These are phyloP conservation scores for Protea cynaroides DNA, from an alignment of 164 flowering plant genomes.

Conservation along the genomic window DNA sequence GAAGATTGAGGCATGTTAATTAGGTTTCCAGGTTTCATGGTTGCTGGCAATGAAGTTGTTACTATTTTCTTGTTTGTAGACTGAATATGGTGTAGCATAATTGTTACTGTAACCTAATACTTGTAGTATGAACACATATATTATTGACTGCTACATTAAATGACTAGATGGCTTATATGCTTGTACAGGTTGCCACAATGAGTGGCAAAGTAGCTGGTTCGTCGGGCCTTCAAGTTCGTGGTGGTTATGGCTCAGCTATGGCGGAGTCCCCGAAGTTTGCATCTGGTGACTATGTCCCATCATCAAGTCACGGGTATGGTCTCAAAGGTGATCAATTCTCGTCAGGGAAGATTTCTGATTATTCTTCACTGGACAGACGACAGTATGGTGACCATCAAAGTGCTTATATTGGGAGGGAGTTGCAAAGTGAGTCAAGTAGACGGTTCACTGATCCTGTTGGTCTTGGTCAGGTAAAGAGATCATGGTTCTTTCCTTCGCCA, in stretches of 20 bases:
- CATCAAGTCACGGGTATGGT: slow-evolving; percentile 65
- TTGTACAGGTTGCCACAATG: slow-evolving; percentile 40
- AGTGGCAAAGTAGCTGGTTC: slow-evolving; percentile 47
- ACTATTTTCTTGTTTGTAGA: background rate
- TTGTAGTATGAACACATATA: background rate
- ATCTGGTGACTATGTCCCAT: slow-evolving; percentile 52
- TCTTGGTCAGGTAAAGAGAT: slow-evolving; percentile 42
- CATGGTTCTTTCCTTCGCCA: background rate
- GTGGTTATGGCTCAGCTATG: slow-evolving; percentile 45
- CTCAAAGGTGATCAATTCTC: slow-evolving; percentile 53
- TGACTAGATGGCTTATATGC: background rate
- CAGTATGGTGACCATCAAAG: slow-evolving; percentile 64
- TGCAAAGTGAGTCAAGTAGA: slow-evolving; percentile 56
- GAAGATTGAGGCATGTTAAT: background rate
- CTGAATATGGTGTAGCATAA: background rate
- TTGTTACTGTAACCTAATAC: background rate
- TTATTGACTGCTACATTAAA: background rate
- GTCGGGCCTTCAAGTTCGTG: slow-evolving; percentile 61
- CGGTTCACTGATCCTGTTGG: slow-evolving; percentile 62
- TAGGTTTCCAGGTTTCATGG: background rate
- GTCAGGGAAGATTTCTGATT: slow-evolving; percentile 58
- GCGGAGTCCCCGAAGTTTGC: slow-evolving; percentile 62
- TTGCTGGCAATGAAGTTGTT: background rate
- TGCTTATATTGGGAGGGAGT: slow-evolving; percentile 54
- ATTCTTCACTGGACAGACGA: slow-evolving; percentile 57